Percentiles rank a stretch among this genome's conserved stretches.
Evolutionary conservation across 139 green algal genomes (phyloP).

Genomic region (Chlamydomonas sp.): DNA sequence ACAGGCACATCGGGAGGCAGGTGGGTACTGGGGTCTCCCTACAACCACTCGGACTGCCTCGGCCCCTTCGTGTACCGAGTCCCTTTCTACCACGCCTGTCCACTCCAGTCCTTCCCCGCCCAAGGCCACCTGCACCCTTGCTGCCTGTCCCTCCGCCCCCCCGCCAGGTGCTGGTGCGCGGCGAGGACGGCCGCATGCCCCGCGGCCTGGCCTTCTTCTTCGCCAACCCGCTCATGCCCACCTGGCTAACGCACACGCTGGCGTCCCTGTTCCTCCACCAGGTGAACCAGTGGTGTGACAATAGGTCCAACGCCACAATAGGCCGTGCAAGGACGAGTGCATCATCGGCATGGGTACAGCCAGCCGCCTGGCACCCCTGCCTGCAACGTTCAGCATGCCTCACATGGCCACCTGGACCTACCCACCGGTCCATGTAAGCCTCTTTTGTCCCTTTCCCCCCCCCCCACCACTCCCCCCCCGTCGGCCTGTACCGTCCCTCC

Average conservation of each 20-base stretch:
- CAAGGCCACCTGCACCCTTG: not conserved
- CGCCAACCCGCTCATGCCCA: not conserved
- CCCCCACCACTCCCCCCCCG: not conserved
- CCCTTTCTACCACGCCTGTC: not conserved
- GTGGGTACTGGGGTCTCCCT: not conserved
- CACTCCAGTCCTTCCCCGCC: not conserved
- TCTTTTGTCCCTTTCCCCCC: not conserved
- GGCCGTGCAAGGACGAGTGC: not conserved
- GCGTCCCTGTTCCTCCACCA: constrained; percentile 22
- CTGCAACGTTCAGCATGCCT: too few relatives aligned
- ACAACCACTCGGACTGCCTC: too few relatives aligned
- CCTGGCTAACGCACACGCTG: not conserved
- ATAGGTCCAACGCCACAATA: not conserved
- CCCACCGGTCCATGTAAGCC: not conserved
- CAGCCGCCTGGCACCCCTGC: not conserved
- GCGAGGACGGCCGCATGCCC: not conserved
- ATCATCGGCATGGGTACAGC: not conserved
- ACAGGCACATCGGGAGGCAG: constrained; percentile 42
- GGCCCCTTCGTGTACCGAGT: not conserved
- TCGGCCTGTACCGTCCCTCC: not conserved
- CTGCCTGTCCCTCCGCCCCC: not conserved
- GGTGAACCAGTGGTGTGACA: not conserved
- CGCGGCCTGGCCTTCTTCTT: constrained; percentile 5
- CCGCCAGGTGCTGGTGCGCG: not conserved
- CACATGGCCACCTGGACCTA: not conserved